Conservation (phyloP, 768 basidiomycete species). For the Boletus vermiculosoides region DNA sequence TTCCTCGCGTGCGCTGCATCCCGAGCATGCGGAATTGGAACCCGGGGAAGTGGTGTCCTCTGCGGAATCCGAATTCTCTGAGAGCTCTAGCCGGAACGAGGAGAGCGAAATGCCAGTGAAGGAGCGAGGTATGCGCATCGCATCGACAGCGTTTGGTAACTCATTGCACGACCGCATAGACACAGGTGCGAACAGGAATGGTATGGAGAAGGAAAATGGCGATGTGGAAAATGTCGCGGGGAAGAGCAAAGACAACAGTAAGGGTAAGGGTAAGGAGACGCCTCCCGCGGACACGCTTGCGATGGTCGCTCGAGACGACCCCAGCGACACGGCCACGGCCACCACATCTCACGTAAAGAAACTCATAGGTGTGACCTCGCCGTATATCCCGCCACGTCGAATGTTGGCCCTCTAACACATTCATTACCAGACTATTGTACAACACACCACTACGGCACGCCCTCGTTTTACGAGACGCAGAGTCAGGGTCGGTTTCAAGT, state of each 20-base stretch:
- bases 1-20: neutral
- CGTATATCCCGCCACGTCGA: neutral
- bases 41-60: constrained; percentile 29
- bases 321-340: neutral
- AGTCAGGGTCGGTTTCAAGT: constrained; percentile 32
- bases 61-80: constrained; percentile 25
- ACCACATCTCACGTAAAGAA: constrained; percentile 14
- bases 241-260: neutral
- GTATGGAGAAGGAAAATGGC: neutral
- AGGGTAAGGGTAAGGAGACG: constrained; percentile 14
- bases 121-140: constrained; percentile 11
- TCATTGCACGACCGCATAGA: neutral
- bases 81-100: constrained; percentile 23
- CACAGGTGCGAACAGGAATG: neutral
- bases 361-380: constrained; percentile 11
- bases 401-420: neutral
- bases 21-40: constrained; percentile 17
- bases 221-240: neutral
- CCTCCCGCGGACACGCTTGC: neutral
- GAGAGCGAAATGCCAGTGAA: constrained; percentile 5
- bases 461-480: constrained; percentile 36
- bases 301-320: constrained; percentile 2
- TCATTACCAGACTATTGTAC: constrained; percentile 21
- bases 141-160: neutral
- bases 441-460: constrained; percentile 20